A percentile compares a stretch with the other conserved stretches of the same genome.
These are phyloP conservation scores for Hygrocybe punicea DNA, from an alignment of 768 basidiomycete species.

Conservation along the genomic window DNA sequence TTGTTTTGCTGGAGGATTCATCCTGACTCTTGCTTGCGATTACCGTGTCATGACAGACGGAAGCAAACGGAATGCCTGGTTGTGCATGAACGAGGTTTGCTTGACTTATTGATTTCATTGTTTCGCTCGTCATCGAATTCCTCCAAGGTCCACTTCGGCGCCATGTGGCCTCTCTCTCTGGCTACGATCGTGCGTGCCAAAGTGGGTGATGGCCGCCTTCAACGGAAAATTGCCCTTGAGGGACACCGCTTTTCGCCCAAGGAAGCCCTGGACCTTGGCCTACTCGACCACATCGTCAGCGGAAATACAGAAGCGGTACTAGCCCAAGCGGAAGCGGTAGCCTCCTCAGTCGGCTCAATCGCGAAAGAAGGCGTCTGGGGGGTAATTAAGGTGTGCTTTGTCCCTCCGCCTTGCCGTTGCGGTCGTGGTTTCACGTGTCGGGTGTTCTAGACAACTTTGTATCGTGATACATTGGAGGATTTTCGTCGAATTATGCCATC, in stretches of 20 bases:
- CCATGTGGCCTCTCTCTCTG: conserved; percentile 73
- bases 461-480: conserved; percentile 49
- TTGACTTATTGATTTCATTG: not conserved
- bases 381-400: conserved; percentile 55
- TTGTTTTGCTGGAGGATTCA: conserved; percentile 80
- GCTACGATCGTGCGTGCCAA: conserved; percentile 62
- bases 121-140: not conserved
- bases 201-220: conserved; percentile 52
- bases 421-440: conserved; percentile 1
- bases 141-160: conserved; percentile 75
- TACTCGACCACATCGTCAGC: conserved; percentile 68
- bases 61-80: conserved; percentile 71
- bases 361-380: conserved; percentile 68
- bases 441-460: conserved; percentile 49
- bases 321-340: conserved; percentile 61
- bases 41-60: conserved; percentile 88
- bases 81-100: conserved; percentile 88
- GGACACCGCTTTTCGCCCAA: conserved; percentile 73
- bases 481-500: conserved; percentile 39
- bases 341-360: conserved; percentile 47
- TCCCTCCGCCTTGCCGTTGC: not conserved
- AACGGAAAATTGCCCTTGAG: conserved; percentile 74
- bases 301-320: conserved; percentile 60
- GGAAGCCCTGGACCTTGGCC: conserved; percentile 62
- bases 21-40: conserved; percentile 78